A percentile compares a stretch with the other conserved stretches of the same genome.
Evolutionary conservation across 192 early-diverging fungal species (phyloP).

Genomic region (Umbelopsis sp.): DNA sequence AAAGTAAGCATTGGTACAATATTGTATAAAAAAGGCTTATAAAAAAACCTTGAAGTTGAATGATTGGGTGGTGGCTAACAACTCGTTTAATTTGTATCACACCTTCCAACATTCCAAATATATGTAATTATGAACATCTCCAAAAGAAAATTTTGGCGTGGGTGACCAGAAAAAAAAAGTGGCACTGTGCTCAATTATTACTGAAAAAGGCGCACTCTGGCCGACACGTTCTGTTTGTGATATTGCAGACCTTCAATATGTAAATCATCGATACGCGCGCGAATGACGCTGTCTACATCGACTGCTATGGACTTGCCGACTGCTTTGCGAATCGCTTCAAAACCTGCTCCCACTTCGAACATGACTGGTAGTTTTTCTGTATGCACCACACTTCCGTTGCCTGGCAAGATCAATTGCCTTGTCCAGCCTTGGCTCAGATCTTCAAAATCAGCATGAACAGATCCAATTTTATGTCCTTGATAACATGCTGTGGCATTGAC

Average conservation of each 20-base stretch:
- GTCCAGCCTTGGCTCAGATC: conserved; percentile 30
- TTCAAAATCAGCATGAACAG: conserved; percentile 32
- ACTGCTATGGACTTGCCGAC: conserved; percentile 48
- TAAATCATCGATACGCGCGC: conserved; percentile 43
- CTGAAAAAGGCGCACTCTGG: conserved; percentile 38
- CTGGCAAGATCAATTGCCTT: conserved; percentile 33
- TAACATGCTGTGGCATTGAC: conserved; percentile 38
- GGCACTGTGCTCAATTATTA: not conserved
- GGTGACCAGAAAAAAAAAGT: too few relatives aligned
- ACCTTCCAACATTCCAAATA: too few relatives aligned
- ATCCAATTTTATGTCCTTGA: conserved; percentile 23
- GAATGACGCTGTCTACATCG: conserved; percentile 47
- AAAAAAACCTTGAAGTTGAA: too few relatives aligned
- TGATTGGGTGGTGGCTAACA: too few relatives aligned
- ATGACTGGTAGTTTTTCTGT: conserved; percentile 36
- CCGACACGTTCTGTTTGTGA: conserved; percentile 41
- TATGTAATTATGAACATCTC: too few relatives aligned
- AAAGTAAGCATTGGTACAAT: too few relatives aligned
- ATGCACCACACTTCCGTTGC: conserved; percentile 5
- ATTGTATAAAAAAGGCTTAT: too few relatives aligned
- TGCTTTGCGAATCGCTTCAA: conserved; percentile 50
- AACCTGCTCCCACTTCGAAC: conserved; percentile 34
- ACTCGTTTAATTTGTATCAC: too few relatives aligned
- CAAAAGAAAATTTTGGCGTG: too few relatives aligned
- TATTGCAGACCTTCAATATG: conserved; percentile 43